These are phyloP conservation scores for Brasilioporus rufonigricans DNA, from an alignment of 768 basidiomycete species.

Conservation along the genomic window DNA sequence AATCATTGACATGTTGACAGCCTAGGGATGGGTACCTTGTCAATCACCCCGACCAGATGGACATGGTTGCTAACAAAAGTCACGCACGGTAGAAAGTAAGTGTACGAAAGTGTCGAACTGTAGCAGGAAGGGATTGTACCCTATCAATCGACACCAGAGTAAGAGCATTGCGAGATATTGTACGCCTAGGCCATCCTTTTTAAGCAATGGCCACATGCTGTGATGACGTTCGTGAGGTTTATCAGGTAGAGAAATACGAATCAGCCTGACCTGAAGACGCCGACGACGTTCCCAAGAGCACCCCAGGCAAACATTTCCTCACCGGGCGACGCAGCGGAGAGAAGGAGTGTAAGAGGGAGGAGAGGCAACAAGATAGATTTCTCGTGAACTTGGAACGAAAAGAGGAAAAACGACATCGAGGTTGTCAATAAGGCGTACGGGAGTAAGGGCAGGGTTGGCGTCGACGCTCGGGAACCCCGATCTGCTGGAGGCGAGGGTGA, in stretches of 20 bases:
- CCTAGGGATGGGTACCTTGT: conserved; percentile 30
- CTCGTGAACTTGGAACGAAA: conserved; percentile 96
- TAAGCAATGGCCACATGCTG: conserved; percentile 92
- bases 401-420: conserved; percentile 91
- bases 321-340: conserved; percentile 44
- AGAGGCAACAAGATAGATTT: conserved; percentile 88
- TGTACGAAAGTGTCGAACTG: conserved; percentile 48
- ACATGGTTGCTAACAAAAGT: too few relatives aligned
- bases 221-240: neutral
- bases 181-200: conserved; percentile 70
- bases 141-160: conserved; percentile 83
- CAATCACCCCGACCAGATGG: neutral
- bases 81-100: conserved; percentile 49
- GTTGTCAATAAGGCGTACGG: conserved; percentile 78
- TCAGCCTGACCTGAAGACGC: conserved; percentile 73
- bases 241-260: neutral
- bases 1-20: conserved; percentile 53
- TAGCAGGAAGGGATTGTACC: conserved; percentile 63
- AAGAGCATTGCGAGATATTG: conserved; percentile 68
- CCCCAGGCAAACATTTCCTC: conserved; percentile 31
- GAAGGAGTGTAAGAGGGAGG: conserved; percentile 76
- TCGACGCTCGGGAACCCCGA: conserved; percentile 24
- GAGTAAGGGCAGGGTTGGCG: conserved; percentile 64
- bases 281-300: conserved; percentile 68
- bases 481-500: conserved; percentile 4